phyloP scores from a whole-genome alignment of 2,329 filamentous ascomycete species.

The Coniella lustricola region DNA sequence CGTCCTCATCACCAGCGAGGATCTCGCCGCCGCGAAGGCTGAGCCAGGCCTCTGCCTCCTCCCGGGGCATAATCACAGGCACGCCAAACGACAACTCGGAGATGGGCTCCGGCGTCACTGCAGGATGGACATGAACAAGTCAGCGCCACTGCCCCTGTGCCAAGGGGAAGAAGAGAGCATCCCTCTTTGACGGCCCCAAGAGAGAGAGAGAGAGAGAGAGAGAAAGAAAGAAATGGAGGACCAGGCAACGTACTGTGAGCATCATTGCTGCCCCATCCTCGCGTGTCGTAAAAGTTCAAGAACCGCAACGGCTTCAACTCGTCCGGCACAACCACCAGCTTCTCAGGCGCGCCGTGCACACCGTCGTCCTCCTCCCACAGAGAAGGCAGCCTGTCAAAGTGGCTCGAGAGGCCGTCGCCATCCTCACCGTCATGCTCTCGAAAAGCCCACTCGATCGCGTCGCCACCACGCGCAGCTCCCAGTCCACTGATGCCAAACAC shows the following conservation, averaged over 20 bases:
- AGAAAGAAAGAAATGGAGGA: neutral
- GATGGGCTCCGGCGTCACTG: conserved; percentile 13
- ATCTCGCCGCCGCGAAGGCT: neutral
- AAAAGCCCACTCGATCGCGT: too few relatives aligned
- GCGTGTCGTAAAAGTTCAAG: conserved; percentile 15
- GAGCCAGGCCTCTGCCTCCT: neutral
- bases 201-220: neutral
- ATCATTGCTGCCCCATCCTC: conserved; percentile 10
- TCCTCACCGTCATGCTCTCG: too few relatives aligned
- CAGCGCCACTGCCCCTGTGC: too few relatives aligned
- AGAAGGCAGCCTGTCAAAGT: conserved; percentile 8
- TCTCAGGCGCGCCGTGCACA: conserved; percentile 17
- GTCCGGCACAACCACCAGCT: conserved; percentile 8
- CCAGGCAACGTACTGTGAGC: conserved; percentile 4
- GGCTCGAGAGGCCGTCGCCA: neutral
- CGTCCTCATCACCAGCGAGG: neutral
- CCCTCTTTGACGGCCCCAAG: too few relatives aligned
- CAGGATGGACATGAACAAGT: neutral
- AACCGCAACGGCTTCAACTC: conserved; percentile 14
- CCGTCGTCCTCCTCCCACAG: conserved; percentile 14
- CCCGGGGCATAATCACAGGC: conserved; percentile 3
- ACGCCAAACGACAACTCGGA: conserved; percentile 11
- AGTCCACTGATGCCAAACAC: conserved; percentile 5
- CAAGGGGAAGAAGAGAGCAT: too few relatives aligned
- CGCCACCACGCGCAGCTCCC: too few relatives aligned